A percentile compares a stretch with the other conserved stretches of the same genome.
Conservation (phyloP, 2,329 filamentous ascomycete genomes). For the Proliferodiscus dingleyae region DNA sequence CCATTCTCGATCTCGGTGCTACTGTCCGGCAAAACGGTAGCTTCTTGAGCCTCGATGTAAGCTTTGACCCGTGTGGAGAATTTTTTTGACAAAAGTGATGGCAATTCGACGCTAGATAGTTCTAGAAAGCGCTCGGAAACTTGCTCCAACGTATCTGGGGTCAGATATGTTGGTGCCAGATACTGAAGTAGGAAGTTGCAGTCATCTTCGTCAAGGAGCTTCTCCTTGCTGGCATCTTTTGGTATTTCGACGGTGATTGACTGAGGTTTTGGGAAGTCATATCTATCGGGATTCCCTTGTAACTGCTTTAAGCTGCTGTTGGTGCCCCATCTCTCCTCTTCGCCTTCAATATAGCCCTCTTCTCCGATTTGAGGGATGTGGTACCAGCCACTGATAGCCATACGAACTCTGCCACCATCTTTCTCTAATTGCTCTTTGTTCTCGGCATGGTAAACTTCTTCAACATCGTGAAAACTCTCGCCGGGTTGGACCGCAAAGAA, state of each 20-base stretch:
- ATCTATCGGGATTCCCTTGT: conserved; percentile 84
- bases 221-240: conserved; percentile 37
- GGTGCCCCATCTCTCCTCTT: conserved; percentile 82
- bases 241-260: conserved; percentile 42
- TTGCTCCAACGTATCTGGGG: conserved; percentile 82
- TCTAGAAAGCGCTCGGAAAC: conserved; percentile 75
- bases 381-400: conserved; percentile 99
- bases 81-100: conserved; percentile 71
- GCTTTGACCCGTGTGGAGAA: conserved; percentile 68
- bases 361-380: conserved; percentile 95
- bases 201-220: conserved; percentile 69
- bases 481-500: conserved; percentile 98
- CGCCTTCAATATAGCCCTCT: conserved; percentile 81
- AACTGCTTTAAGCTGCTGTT: conserved; percentile 90
- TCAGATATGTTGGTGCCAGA: conserved; percentile 84
- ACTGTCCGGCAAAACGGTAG: conserved; percentile 38
- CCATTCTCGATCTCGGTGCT: conserved; percentile 53
- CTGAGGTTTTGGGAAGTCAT: conserved; percentile 70
- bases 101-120: conserved; percentile 77
- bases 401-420: conserved; percentile 75
- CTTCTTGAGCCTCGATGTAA: conserved; percentile 65
- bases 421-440: conserved; percentile 55
- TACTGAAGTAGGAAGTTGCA: conserved; percentile 88
- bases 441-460: conserved; percentile 82
- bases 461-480: conserved; percentile 98